Evolutionary conservation across 768 basidiomycete species (phyloP).

Genomic region (Xerocomus potaroensis): DNA sequence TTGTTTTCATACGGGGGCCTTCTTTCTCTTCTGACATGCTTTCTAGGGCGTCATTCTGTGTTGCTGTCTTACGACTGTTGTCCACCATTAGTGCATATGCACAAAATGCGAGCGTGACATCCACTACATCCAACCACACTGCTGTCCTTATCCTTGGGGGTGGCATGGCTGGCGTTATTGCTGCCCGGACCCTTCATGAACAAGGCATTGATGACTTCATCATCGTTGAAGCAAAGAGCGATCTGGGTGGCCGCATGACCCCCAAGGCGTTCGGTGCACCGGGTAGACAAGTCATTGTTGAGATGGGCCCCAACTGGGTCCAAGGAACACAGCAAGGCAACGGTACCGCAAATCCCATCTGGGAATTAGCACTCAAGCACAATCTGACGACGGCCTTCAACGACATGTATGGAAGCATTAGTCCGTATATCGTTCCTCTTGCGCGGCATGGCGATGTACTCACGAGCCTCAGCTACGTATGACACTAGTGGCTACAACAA

Average conservation of each 20-base stretch:
- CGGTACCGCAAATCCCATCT: slow-evolving; percentile 57
- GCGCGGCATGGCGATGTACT: not conserved
- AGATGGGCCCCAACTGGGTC: slow-evolving; percentile 60
- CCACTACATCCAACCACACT: slow-evolving; percentile 14
- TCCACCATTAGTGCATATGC: slow-evolving; percentile 1
- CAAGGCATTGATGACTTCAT: slow-evolving; percentile 54
- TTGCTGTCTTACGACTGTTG: slow-evolving; percentile 6
- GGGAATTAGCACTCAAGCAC: slow-evolving; percentile 50
- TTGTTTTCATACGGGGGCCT: not conserved
- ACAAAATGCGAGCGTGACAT: slow-evolving; percentile 9
- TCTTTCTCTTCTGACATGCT: slow-evolving; percentile 9
- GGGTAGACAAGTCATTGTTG: slow-evolving; percentile 40
- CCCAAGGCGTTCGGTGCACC: slow-evolving; percentile 40
- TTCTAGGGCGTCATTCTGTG: not conserved
- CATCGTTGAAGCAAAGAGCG: slow-evolving; percentile 54
- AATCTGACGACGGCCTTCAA: slow-evolving; percentile 43
- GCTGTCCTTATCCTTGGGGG: slow-evolving; percentile 61
- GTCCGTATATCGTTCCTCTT: slow-evolving; percentile 30
- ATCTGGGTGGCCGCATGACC: slow-evolving; percentile 61
- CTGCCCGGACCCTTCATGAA: slow-evolving; percentile 55
- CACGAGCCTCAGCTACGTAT: slow-evolving; percentile 40
- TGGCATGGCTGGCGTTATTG: slow-evolving; percentile 61
- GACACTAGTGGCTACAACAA: slow-evolving; percentile 49
- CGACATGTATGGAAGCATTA: slow-evolving; percentile 39
- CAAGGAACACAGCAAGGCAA: slow-evolving; percentile 45